Percentiles rank a stretch among this genome's conserved stretches.
phyloP scores from a whole-genome alignment of 1,139 yeast species.

The Entelexis paramagnoliae region DNA sequence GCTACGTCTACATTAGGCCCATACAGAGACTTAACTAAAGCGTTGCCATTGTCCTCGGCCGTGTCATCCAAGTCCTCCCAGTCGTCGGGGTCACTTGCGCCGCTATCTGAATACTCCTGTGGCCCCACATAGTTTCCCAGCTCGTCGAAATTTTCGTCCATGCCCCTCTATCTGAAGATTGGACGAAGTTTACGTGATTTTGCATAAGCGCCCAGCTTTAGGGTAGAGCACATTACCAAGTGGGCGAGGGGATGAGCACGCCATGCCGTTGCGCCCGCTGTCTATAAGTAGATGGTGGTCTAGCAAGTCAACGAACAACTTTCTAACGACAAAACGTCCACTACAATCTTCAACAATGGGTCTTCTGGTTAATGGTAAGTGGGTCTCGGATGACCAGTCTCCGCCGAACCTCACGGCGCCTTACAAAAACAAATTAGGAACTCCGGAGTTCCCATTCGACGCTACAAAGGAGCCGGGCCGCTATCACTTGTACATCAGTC shows the following conservation, averaged over 20 bases:
- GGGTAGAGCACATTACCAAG: not conserved
- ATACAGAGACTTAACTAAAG: not conserved
- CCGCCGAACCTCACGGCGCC: constrained; percentile 10
- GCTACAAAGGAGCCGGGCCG: constrained; percentile 59
- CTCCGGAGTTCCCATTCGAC: constrained; percentile 19
- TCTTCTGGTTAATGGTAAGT: constrained; percentile 19
- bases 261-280: not conserved
- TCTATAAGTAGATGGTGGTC: constrained; percentile 39
- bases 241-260: not conserved
- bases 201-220: not conserved
- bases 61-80: constrained; percentile 20
- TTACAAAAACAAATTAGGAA: constrained; percentile 12
- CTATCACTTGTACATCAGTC: constrained; percentile 78
- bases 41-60: constrained; percentile 26
- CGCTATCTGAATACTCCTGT: constrained; percentile 20
- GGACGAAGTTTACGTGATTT: not conserved
- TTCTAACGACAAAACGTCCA: too few relatives aligned
- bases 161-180: not conserved
- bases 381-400: constrained; percentile 15
- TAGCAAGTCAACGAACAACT: not conserved
- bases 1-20: constrained; percentile 46
- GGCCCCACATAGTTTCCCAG: constrained; percentile 59
- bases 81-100: constrained; percentile 36
- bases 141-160: constrained; percentile 54
- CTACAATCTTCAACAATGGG: constrained; percentile 15